A percentile compares a stretch with the other conserved stretches of the same genome.
These are phyloP conservation scores for Gleditsia sinensis DNA, from an alignment of 306 rosid genomes.

Conservation along the genomic window DNA sequence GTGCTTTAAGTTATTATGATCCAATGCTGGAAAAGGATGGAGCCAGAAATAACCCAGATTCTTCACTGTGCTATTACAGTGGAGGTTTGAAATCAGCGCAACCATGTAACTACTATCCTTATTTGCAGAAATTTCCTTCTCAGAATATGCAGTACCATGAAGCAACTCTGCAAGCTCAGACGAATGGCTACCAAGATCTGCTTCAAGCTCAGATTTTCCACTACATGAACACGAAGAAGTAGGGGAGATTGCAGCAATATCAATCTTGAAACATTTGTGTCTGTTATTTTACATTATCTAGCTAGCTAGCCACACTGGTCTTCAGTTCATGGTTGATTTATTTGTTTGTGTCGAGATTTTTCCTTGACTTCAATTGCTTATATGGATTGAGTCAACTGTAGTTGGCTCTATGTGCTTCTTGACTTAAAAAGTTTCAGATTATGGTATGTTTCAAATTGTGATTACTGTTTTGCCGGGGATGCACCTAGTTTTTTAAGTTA, in stretches of 20 bases:
- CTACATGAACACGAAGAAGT: neutral
- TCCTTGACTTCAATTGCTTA: neutral
- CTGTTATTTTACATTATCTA: neutral
- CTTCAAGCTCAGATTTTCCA: constrained; percentile 2
- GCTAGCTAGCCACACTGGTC: neutral
- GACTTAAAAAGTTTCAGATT: neutral
- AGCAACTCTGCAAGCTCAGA: neutral
- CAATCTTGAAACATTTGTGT: neutral
- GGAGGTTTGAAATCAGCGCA: neutral
- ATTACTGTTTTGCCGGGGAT: too few species aligned
- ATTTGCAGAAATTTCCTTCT: neutral
- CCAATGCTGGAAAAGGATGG: too few species aligned
- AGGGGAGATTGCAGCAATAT: neutral
- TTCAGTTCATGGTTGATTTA: neutral
- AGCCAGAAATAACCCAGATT: neutral
- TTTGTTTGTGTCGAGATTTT: neutral
- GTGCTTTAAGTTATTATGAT: neutral
- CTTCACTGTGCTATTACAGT: neutral
- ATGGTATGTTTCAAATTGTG: neutral
- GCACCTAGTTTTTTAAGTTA: too few species aligned
- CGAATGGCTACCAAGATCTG: neutral
- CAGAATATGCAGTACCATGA: constrained; percentile 12
- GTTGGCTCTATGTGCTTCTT: neutral
- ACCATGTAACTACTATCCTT: neutral
- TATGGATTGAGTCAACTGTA: neutral